Percentiles rank a stretch among this genome's conserved stretches.
These are phyloP conservation scores for Gloeopeniophorella convolvens DNA, from an alignment of 768 basidiomycete genomes.

Conservation along the genomic window DNA sequence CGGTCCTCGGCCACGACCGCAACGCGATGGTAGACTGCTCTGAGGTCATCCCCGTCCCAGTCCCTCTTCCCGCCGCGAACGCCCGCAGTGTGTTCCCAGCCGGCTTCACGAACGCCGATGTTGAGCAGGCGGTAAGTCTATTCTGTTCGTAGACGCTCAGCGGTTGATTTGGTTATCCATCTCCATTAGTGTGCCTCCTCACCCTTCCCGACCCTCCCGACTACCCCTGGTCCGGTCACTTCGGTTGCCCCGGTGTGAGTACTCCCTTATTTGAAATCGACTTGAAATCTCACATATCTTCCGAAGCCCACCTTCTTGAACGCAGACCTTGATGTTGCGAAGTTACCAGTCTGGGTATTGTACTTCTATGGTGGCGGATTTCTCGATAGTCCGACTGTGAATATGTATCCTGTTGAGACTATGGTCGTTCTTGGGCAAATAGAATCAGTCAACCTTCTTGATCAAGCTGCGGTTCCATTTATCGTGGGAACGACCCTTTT, in stretches of 20 bases:
- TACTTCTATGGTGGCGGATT: no score
- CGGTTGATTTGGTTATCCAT: neutral
- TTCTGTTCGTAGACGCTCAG: neutral
- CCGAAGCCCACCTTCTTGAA: constrained; percentile 15
- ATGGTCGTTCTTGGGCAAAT: no score
- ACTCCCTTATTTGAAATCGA: neutral
- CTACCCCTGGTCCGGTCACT: constrained; percentile 29
- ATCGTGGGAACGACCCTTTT: no score
- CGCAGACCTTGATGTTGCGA: neutral
- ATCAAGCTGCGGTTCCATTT: no score
- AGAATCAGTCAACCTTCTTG: no score
- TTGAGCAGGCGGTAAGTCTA: constrained; percentile 20
- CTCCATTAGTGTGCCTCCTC: constrained; percentile 28
- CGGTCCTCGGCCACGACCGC: constrained; percentile 35
- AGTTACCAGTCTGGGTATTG: no score
- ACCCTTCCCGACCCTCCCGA: constrained; percentile 32
- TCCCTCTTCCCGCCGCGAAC: constrained; percentile 22
- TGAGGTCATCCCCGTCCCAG: constrained; percentile 37
- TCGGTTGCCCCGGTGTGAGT: constrained; percentile 31
- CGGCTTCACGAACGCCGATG: constrained; percentile 25
- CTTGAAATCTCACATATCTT: neutral
- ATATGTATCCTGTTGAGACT: no score
- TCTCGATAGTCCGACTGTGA: no score
- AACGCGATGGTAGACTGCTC: constrained; percentile 37
- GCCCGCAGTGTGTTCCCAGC: neutral